These are phyloP conservation scores for Diplotaxis tenuifolia DNA, from an alignment of 345 rosid species.

Conservation along the genomic window DNA sequence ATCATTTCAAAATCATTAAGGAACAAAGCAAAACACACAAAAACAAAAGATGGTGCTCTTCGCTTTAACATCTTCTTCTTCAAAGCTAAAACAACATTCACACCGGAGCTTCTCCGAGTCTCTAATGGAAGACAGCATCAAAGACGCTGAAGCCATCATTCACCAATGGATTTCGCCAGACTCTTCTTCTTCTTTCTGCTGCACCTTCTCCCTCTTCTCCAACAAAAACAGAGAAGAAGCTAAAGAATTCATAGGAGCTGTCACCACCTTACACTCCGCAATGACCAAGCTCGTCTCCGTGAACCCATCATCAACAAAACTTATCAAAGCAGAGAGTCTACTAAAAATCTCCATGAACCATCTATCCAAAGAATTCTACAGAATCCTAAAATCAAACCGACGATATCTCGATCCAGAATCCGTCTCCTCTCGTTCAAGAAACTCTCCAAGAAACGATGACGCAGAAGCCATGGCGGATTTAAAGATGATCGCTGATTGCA, in stretches of 20 bases:
- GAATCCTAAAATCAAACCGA: conserved; percentile 47
- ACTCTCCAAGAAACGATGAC: conserved; percentile 3
- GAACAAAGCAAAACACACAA: background rate
- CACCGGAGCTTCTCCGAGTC: conserved; percentile 54
- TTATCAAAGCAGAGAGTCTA: conserved; percentile 53
- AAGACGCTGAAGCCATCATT: conserved; percentile 43
- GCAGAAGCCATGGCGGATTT: conserved; percentile 44
- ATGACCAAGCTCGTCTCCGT: conserved; percentile 21
- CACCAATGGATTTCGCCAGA: conserved; percentile 41
- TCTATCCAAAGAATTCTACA: conserved; percentile 58
- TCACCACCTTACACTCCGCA: conserved; percentile 42
- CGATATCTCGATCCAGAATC: conserved; percentile 55
- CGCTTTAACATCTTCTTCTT: background rate
- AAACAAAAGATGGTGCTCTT: conserved; percentile 13
- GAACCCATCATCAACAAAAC: conserved; percentile 41
- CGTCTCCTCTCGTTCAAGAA: background rate
- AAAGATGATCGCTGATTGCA: conserved; percentile 64
- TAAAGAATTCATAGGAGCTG: conserved; percentile 45
- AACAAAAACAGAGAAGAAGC: conserved; percentile 45
- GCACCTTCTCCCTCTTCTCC: conserved; percentile 42
- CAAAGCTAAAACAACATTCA: conserved; percentile 19
- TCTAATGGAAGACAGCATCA: conserved; percentile 50
- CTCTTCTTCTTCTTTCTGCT: conserved; percentile 3
- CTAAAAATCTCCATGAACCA: conserved; percentile 59
- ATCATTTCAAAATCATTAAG: background rate